Evolutionary conservation across 768 basidiomycete genomes (phyloP), one percentile per base, ranked within the genome.

Genomic region (Sporobolomyces pararoseus): DNA sequence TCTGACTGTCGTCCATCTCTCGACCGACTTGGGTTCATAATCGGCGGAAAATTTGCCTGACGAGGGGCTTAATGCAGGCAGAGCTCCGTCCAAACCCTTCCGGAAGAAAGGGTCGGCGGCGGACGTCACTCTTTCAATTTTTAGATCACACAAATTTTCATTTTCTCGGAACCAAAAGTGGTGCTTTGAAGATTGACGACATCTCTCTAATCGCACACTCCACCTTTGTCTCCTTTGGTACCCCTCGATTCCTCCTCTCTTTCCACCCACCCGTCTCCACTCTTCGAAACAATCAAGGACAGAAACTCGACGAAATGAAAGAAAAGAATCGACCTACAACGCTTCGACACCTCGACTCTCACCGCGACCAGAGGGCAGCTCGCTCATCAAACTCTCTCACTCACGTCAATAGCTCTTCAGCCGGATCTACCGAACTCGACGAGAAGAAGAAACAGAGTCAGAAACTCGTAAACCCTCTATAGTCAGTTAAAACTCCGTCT

Each of bases 401-500:
- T 17, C 58, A 59, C 19, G 58, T 59, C 58, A 32, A 46, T 39
- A 42, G 37, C 25, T 59, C 58, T 3, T 59, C 58, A 3, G 39
- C 39, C 4, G 58, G 42, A 12, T 59, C 53, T 0, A 32, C 14
- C 34, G 32, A 10, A 21, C 7, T 10, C 6, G 29, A 50, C 12
- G 21, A 51, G 10, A 46, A 49, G 54, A 66, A 66, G 47, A 7
- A 44, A 12, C 19, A 35, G 34, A 49, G 39, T 12, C 9, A 37
- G 37, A 42, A 53, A 17, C 50, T 67, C 16, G 29, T 35, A 27
- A 67, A 67, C 42, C 66, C 66, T 27, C 59, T 67, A 35, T 16
- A 27, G 66, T 67, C 3, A 25, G 66, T 46, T 13, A 5, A 7
- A 6, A 31, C 25, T 29, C 35, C 13, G 27, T 29, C 29, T 4